These are phyloP conservation scores for Pseudocohnilembus persalinus DNA, from an alignment of 169 alveolate species.

Conservation along the genomic window DNA sequence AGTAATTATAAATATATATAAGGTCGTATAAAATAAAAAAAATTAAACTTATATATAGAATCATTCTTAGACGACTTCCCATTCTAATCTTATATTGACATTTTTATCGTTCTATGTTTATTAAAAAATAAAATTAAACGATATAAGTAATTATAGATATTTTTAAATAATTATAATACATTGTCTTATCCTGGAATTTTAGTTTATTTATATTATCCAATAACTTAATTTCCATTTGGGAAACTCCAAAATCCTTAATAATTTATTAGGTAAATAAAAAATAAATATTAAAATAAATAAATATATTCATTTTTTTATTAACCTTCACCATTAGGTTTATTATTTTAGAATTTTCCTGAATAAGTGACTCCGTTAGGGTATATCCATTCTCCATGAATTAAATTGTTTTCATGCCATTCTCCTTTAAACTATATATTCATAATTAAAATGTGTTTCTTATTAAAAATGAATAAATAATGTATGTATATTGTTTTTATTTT, in stretches of 20 bases:
- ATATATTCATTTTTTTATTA: not conserved
- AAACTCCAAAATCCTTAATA: slow-evolving; percentile 57
- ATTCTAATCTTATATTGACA: not conserved
- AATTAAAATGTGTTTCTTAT: too few relatives aligned
- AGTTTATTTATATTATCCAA: slow-evolving; percentile 60
- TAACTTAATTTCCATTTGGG: slow-evolving; percentile 58
- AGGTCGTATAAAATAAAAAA: not conserved
- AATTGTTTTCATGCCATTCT: slow-evolving; percentile 82
- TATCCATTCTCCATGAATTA: slow-evolving; percentile 86
- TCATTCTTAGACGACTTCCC: not conserved
- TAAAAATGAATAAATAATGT: not conserved
- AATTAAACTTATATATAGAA: too few relatives aligned
- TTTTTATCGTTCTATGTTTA: not conserved
- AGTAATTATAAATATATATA: too few relatives aligned
- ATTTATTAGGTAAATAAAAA: not conserved
- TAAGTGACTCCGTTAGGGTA: slow-evolving; percentile 80
- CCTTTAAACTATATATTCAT: slow-evolving; percentile 61
- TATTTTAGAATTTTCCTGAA: slow-evolving; percentile 79
- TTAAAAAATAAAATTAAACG: not conserved
- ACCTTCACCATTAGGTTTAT: slow-evolving; percentile 87
- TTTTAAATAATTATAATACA: too few relatives aligned
- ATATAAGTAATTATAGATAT: too few relatives aligned
- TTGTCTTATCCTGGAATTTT: slow-evolving; percentile 46
- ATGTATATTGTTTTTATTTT: slow-evolving; percentile 8
- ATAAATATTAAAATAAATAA: slow-evolving; percentile 15